Base-by-base conservation (phyloP, 331 rosid species). In the Spiraea crenata region DNA sequence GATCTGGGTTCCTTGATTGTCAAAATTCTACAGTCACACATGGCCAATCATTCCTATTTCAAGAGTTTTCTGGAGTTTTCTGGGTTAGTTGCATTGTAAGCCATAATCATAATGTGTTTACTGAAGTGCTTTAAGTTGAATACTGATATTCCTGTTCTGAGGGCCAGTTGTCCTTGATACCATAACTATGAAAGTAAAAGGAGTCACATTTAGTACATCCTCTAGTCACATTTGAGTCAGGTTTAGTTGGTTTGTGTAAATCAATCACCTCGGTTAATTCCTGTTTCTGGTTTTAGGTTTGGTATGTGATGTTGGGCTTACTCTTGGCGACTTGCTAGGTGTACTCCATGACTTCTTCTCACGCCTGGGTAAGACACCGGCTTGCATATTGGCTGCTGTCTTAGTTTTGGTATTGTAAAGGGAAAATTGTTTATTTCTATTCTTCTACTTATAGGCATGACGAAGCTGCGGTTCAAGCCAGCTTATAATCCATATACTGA, bases 401-500 rank as follows among this genome's bases (percentile, higher is more conserved):
- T 50, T 63, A 65, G 40, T 52, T 40, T 40, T 65, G 39, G 44
- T 57, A 20, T 8, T 57, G 20, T 3, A 38, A 66, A 20, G 6
- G 17, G 16, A 0, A 19, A 8, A 52, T 31, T 45, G 4, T 48
- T 4, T 13, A 9, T 54, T n/a, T 41, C 19, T n/a, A n/a, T 41
- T 5, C 1, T 80, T 47, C 58, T 47, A 75, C 69, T 73, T 65
- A 76, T 82, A 92, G 96, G 98, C 79, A 85, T 92, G 98, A 76
- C 86, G 8, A 82, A 92, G 63, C 80, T 89, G 69, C 88, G 86
- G 54, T 93, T 93, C 87, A 93, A 93, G 77, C 99, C 99, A 39
- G 97, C 99, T 60, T 93, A 89, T 76, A 93, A 93, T 77, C 98
- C 97, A 1, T 93, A 93, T 72, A 93, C 98, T 4, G 98, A 93